Evolutionary conservation across 345 rosid species (phyloP).

Genomic region (Durio zibethinus): DNA sequence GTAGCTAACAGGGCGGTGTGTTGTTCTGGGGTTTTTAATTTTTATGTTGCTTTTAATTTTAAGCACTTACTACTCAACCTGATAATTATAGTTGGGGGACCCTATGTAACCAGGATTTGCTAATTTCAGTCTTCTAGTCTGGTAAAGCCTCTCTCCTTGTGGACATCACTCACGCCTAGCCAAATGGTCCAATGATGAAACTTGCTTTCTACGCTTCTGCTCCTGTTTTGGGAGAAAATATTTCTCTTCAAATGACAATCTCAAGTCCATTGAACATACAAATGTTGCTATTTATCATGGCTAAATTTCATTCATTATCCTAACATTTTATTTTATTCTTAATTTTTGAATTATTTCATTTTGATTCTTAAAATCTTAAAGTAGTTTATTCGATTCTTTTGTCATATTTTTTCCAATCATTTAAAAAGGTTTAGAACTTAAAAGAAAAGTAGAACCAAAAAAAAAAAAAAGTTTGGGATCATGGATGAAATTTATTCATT

Average conservation of each 20-base stretch:
- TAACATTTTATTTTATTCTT: too few species aligned
- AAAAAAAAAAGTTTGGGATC: too few species aligned
- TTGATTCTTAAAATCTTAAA: too few species aligned
- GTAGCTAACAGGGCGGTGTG: neutral
- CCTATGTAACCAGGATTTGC: slow-evolving; percentile 15
- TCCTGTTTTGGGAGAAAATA: neutral
- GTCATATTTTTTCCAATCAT: too few species aligned
- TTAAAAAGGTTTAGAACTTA: too few species aligned
- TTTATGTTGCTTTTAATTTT: slow-evolving; percentile 19
- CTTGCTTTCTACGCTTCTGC: neutral
- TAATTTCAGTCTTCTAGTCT: neutral
- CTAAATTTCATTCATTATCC: too few species aligned
- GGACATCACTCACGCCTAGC: neutral
- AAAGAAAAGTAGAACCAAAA: too few species aligned
- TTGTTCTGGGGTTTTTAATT: slow-evolving; percentile 5
- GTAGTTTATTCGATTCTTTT: too few species aligned
- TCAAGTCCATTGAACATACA: too few species aligned
- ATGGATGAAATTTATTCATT: too few species aligned
- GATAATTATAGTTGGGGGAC: slow-evolving; percentile 18
- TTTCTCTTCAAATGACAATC: neutral
- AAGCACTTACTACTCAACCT: neutral
- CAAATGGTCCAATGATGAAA: neutral
- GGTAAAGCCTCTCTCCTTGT: neutral
- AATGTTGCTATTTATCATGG: too few species aligned
- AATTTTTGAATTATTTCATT: too few species aligned